Percentiles rank a stretch among this genome's conserved stretches.
These are phyloP conservation scores for Talaromyces trachyspermus DNA, from an alignment of 495 filamentous ascomycete species.

Conservation along the genomic window DNA sequence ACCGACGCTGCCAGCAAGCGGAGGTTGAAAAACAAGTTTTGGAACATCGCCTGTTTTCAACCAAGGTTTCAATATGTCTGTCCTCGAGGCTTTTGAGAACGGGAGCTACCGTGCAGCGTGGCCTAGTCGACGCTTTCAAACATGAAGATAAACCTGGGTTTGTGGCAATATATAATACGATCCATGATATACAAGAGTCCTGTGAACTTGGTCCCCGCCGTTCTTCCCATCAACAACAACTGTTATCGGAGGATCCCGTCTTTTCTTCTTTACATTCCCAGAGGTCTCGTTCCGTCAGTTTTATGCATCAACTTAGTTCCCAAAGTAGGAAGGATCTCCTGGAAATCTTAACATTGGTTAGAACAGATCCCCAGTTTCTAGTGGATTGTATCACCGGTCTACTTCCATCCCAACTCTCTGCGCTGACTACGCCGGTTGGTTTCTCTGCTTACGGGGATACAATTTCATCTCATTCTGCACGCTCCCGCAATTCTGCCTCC, in stretches of 20 bases:
- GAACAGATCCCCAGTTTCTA: slow-evolving; percentile 80
- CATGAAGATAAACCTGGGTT: slow-evolving; percentile 87
- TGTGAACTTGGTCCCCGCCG: slow-evolving; percentile 58
- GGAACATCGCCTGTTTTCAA: slow-evolving; percentile 34
- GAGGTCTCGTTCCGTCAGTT: slow-evolving; percentile 50
- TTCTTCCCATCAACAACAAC: slow-evolving; percentile 29
- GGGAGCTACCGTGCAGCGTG: slow-evolving; percentile 69
- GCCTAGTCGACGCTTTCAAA: slow-evolving; percentile 80
- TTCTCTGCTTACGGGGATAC: slow-evolving; percentile 1
- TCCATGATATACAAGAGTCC: slow-evolving; percentile 81
- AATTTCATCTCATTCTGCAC: slow-evolving; percentile 55
- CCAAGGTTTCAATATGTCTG: slow-evolving; percentile 63
- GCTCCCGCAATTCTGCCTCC: slow-evolving; percentile 46
- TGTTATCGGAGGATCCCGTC: slow-evolving; percentile 34
- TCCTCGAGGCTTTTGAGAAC: slow-evolving; percentile 73
- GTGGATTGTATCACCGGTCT: slow-evolving; percentile 69
- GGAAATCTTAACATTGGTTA: slow-evolving; percentile 70
- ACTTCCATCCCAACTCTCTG: slow-evolving; percentile 63
- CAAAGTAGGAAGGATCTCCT: slow-evolving; percentile 68
- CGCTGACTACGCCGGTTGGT: slow-evolving; percentile 45
- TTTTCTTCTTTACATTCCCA: slow-evolving; percentile 21
- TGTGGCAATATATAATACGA: slow-evolving; percentile 75
- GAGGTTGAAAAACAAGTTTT: slow-evolving; percentile 32
- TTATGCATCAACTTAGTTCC: slow-evolving; percentile 72
- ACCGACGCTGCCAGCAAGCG: slow-evolving; percentile 38